Percentiles rank a stretch among this genome's conserved stretches.
These are phyloP conservation scores for Tylopilus balloui DNA, from an alignment of 768 basidiomycete species.

Conservation along the genomic window DNA sequence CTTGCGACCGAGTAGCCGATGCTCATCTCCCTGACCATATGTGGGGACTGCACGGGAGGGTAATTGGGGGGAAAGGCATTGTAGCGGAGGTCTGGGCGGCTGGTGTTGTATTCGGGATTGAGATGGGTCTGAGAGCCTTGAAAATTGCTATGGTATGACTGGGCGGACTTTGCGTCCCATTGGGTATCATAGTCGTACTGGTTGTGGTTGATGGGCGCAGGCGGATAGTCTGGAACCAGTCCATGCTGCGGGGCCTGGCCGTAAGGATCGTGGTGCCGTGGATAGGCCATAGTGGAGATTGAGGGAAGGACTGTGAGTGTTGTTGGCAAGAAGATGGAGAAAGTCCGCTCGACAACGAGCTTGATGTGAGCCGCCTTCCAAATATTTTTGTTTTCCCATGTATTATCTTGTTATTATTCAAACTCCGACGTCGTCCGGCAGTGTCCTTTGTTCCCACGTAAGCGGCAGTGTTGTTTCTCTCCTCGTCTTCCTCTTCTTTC, in stretches of 20 bases:
- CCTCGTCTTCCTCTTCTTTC: conserved; percentile 29
- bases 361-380: too few species aligned
- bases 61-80: conserved; percentile 44
- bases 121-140: conserved; percentile 72
- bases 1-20: conserved; percentile 62
- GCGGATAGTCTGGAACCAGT: conserved; percentile 36
- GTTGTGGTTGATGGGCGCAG: conserved; percentile 26
- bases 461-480: conserved; percentile 39
- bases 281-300: conserved; percentile 47
- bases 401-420: too few species aligned
- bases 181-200: conserved; percentile 45
- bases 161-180: conserved; percentile 50
- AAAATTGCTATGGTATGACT: conserved; percentile 56
- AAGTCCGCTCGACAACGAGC: conserved; percentile 17
- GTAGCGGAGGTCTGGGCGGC: conserved; percentile 42
- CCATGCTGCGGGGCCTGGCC: conserved; percentile 30
- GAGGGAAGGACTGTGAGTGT: neutral
- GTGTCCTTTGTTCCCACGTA: conserved; percentile 34
- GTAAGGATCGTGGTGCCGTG: conserved; percentile 48
- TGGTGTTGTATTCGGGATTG: conserved; percentile 57
- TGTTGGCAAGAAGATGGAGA: neutral
- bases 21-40: conserved; percentile 43
- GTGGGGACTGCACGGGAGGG: conserved; percentile 54
- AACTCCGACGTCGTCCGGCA: conserved; percentile 40
- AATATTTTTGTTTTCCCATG: too few species aligned